Evolutionary conservation across 2,329 filamentous ascomycete species (phyloP).

Genomic region (Pseudohalonectria lignicola): DNA sequence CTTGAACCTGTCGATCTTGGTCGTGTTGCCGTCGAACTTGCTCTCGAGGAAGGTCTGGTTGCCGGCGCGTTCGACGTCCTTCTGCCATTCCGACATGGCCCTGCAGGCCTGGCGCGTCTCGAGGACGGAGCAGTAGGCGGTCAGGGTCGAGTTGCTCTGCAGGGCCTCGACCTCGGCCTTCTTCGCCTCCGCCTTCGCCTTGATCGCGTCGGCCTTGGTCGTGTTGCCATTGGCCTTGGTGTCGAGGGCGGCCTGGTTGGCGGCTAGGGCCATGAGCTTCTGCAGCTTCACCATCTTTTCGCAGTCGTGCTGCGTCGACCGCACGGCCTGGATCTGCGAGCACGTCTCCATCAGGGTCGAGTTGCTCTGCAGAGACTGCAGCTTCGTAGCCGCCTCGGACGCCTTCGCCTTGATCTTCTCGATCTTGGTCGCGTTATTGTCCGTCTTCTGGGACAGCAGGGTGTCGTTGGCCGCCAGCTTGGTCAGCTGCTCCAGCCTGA

Average conservation of each 20-base stretch:
- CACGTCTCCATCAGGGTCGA: conserved; percentile 22
- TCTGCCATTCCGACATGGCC: conserved; percentile 9
- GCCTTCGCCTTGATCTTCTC: conserved; percentile 24
- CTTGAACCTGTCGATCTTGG: conserved; percentile 21
- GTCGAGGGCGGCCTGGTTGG: conserved; percentile 13
- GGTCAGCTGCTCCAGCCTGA: conserved; percentile 17
- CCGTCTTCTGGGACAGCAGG: conserved; percentile 17
- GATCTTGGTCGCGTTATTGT: conserved; percentile 23
- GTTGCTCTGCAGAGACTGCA: conserved; percentile 21
- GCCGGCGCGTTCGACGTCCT: conserved; percentile 10
- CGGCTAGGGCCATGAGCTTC: conserved; percentile 12
- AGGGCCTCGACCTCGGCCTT: conserved; percentile 13
- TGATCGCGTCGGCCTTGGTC: conserved; percentile 15
- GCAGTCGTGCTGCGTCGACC: conserved; percentile 17
- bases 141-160: conserved; percentile 13
- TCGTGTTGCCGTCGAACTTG: conserved; percentile 22
- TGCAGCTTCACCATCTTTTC: conserved; percentile 15
- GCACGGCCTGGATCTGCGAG: conserved; percentile 17
- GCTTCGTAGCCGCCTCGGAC: conserved; percentile 14
- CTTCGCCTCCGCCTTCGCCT: conserved; percentile 11
- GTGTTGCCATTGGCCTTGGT: conserved; percentile 15
- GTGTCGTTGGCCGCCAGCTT: conserved; percentile 23
- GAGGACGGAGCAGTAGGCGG: conserved; percentile 11
- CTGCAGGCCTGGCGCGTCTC: conserved; percentile 9
- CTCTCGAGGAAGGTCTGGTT: conserved; percentile 19